Evolutionary conservation across 1,284 basidiomycete genomes (phyloP).

Genomic region (Cryptococcus sp.): DNA sequence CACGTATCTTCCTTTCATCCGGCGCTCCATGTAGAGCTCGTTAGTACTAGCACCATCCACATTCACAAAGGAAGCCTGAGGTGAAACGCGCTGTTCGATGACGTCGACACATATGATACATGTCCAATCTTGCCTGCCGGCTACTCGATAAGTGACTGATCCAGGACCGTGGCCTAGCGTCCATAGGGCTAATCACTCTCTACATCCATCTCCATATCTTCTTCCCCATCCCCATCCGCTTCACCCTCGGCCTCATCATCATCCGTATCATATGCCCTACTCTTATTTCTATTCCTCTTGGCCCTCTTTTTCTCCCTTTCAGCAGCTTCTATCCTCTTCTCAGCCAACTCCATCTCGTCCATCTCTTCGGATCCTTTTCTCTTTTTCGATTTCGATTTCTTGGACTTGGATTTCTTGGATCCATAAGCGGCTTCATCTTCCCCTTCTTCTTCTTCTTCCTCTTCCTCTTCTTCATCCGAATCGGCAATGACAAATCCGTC

Average conservation of each 20-base stretch:
- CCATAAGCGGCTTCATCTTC: constrained; percentile 19
- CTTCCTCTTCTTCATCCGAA: constrained; percentile 30
- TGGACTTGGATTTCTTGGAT: constrained; percentile 3
- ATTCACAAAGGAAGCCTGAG: not conserved
- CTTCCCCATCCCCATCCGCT: constrained; percentile 22
- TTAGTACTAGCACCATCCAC: not conserved
- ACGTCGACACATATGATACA: not conserved
- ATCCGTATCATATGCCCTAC: constrained; percentile 31
- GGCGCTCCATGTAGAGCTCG: not conserved
- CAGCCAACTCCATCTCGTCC: constrained; percentile 38
- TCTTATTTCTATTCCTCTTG: constrained; percentile 14
- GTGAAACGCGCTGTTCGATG: too few species aligned
- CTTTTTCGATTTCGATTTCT: constrained; percentile 12
- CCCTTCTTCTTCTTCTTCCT: constrained; percentile 20
- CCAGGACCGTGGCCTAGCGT: not conserved
- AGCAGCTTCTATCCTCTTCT: constrained; percentile 29
- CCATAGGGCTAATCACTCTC: constrained; percentile 42
- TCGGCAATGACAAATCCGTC: constrained; percentile 46
- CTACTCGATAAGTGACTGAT: not conserved
- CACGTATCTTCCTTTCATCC: too few species aligned
- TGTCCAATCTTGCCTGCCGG: not conserved
- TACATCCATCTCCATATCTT: constrained; percentile 42
- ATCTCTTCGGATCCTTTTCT: constrained; percentile 16
- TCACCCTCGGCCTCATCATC: constrained; percentile 31
- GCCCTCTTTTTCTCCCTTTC: constrained; percentile 31